Evolutionary conservation across 345 rosid genomes (phyloP).

Genomic region (Hibiscus syriacus): DNA sequence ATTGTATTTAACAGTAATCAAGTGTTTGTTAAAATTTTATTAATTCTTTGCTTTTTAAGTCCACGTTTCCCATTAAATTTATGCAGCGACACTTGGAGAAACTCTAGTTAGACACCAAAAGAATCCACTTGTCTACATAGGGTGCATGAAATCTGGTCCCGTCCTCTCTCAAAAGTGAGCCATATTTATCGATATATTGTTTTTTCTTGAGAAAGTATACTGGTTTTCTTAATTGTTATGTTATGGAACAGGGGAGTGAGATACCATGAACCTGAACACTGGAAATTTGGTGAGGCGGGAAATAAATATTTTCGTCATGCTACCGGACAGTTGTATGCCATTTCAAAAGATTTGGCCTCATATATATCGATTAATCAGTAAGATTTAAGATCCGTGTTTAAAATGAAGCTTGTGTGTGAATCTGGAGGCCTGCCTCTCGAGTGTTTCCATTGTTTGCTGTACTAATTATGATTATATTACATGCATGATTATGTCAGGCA

Average conservation of each 20-base stretch:
- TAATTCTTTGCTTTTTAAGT: not conserved
- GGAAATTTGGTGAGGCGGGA: conserved; percentile 96
- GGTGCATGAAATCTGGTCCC: conserved; percentile 99
- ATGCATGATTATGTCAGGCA: conserved; percentile 10
- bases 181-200: not conserved
- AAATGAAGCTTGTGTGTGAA: conserved; percentile 3
- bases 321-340: conserved; percentile 86
- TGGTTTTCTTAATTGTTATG: conserved; percentile 2
- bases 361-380: conserved; percentile 94
- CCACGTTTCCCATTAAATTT: conserved; percentile 8
- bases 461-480: conserved; percentile 1
- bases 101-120: conserved; percentile 72
- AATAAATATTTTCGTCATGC: conserved; percentile 96
- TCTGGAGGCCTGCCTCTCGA: not conserved
- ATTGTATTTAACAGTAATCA: not conserved
- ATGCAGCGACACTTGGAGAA: conserved; percentile 80
- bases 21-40: not conserved
- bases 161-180: no score
- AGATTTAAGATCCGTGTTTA: conserved; percentile 19
- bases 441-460: not conserved
- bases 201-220: not conserved
- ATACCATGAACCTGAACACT: conserved; percentile 87
- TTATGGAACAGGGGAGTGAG: conserved; percentile 60
- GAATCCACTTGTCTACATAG: conserved; percentile 68
- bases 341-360: no score